Evolutionary conservation across 225 moss, liverwort and hornwort genomes (phyloP).

Genomic region (Physcomitrellopsis africana): DNA sequence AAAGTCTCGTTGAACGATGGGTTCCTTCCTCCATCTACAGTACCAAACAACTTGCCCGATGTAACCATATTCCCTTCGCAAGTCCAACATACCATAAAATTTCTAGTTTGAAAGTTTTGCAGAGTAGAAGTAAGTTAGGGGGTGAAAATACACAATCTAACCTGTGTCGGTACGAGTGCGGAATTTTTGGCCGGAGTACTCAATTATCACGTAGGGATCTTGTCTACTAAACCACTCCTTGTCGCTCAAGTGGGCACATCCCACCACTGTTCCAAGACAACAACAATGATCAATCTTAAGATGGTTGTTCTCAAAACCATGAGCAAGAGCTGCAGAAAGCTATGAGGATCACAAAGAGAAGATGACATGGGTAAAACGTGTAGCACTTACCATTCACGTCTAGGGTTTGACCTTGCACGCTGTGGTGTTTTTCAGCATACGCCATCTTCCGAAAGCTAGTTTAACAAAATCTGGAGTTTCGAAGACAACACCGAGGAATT

Average conservation of each 20-base stretch:
- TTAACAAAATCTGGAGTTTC: background rate
- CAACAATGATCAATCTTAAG: background rate
- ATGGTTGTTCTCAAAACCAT: background rate
- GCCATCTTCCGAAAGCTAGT: constrained; percentile 34
- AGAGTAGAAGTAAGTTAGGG: background rate
- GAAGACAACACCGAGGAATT: background rate
- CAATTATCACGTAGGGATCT: constrained; percentile 81
- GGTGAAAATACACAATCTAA: constrained; percentile 20
- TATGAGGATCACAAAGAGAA: background rate
- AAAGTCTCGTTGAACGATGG: constrained; percentile 85
- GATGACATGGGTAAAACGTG: too few species aligned
- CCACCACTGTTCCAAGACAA: constrained; percentile 59
- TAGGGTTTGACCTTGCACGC: constrained; percentile 47
- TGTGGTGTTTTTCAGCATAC: constrained; percentile 20
- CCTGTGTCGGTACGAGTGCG: constrained; percentile 83
- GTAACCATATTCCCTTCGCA: background rate
- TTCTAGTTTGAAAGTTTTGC: too few species aligned
- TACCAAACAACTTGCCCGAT: background rate
- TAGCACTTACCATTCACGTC: constrained; percentile 40
- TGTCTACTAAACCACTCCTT: constrained; percentile 94
- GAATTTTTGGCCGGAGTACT: constrained; percentile 63
- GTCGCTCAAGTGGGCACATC: constrained; percentile 60
- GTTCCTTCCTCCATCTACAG: constrained; percentile 87
- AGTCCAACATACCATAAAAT: background rate
- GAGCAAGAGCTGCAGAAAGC: background rate